Base-by-base conservation (phyloP, 2,329 filamentous ascomycete species). In the Hymenoscyphus fructigenus region DNA sequence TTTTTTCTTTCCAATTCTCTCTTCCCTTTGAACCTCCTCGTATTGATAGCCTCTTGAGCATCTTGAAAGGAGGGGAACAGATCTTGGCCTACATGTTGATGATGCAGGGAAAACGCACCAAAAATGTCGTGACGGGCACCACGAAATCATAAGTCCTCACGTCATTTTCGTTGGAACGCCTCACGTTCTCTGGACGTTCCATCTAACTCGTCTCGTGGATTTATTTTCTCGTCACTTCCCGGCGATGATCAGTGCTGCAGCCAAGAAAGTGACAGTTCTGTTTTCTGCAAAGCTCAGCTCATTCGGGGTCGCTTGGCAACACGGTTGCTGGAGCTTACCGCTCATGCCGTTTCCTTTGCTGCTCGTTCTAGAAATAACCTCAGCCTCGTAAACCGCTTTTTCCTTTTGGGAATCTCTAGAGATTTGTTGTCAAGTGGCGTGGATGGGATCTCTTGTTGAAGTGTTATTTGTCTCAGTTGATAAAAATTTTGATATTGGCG, bases 51-150 rank as follows among this genome's bases (percentile, higher is more conserved):
- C 14, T 17, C 36, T 17, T 3, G 36, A 38, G 17, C 36, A 38
- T 14, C 34, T 20, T n/a, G 44, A 50, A 15, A 23, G 44, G 44
- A 23, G 20, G 20, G n/a, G 20, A n/a, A 50, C 4, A 20, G 5
- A 53, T 53, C 47, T 53, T 53, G 47, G 47, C 47, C 47, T 23
- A 20, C 47, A 53, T 50, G n/a, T 20, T 50, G 44, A 50, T 23
- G 44, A 23, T 50, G 44, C 44, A 50, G 44, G 44, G 44, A 50
- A 50, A 50, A 50, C 44, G 44, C 44, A 50, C 23, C 44, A 9
- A 36, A 50, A n/a, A 50, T 53, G 47, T 26, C 47, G 47, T 53
- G 47, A 53, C n/a, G 14, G 20, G 12, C 44, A 50, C 20, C 20
- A 53, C 47, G 10, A 15, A 53, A 53, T 53, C 14, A 23, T 53